A percentile compares a stretch with the other conserved stretches of the same genome.
Evolutionary conservation across 1,139 yeast species (phyloP).

Genomic region (Candida tropicalis): DNA sequence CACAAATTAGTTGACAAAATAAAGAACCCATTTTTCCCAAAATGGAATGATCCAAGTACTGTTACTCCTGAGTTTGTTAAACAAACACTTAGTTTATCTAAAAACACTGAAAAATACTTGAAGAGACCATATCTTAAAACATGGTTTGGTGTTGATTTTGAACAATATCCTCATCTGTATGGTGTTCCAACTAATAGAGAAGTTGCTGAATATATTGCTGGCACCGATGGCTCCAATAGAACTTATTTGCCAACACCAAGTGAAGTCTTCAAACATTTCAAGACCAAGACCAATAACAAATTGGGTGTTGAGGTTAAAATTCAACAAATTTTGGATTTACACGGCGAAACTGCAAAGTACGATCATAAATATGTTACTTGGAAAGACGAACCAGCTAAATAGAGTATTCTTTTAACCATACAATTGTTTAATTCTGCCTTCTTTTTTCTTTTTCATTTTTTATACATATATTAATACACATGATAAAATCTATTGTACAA

Average conservation of each 20-base stretch:
- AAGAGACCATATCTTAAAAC: slow-evolving; percentile 43
- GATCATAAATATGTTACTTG: slow-evolving; percentile 65
- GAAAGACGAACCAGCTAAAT: slow-evolving; percentile 29
- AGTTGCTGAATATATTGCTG: slow-evolving; percentile 60
- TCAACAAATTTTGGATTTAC: slow-evolving; percentile 55
- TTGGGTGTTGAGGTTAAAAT: slow-evolving; percentile 66
- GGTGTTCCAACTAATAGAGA: slow-evolving; percentile 77
- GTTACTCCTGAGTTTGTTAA: slow-evolving; percentile 26
- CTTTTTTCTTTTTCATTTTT: too few species aligned
- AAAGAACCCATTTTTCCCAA: slow-evolving; percentile 51
- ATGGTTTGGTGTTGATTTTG: slow-evolving; percentile 55
- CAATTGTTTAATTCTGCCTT: too few species aligned
- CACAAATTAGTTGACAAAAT: slow-evolving; percentile 70
- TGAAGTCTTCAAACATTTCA: slow-evolving; percentile 68
- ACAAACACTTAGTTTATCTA: slow-evolving; percentile 25
- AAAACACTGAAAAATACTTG: slow-evolving; percentile 33
- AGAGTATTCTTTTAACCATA: neutral
- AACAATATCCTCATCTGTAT: slow-evolving; percentile 70
- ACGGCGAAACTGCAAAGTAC: slow-evolving; percentile 59
- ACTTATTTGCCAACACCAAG: slow-evolving; percentile 66
- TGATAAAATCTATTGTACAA: slow-evolving; percentile 1
- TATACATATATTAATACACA: slow-evolving; percentile 6
- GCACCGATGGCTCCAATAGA: slow-evolving; percentile 63
- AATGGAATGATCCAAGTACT: slow-evolving; percentile 43
- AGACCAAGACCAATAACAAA: slow-evolving; percentile 50